phyloP scores from a whole-genome alignment of 331 rosid genomes.

The Erythrophleum ivorense region DNA sequence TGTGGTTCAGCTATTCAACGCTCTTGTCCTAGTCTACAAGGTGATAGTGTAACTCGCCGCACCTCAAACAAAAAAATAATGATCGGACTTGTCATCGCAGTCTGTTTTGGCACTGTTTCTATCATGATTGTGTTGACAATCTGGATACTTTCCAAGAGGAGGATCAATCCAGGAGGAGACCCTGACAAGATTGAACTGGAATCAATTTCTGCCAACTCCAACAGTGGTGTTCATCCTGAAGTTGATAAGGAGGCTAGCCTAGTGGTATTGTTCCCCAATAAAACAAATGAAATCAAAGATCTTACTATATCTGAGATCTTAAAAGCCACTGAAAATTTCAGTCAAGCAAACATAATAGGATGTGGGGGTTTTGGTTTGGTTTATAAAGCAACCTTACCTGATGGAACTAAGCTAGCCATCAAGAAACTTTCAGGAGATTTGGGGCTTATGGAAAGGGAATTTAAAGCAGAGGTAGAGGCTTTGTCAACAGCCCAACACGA shows the following conservation, averaged over 20 bases:
- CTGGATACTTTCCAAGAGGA: constrained; percentile 83
- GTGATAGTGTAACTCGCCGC: constrained; percentile 26
- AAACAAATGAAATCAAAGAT: constrained; percentile 61
- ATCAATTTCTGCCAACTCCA: constrained; percentile 58
- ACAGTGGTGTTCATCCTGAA: constrained; percentile 60
- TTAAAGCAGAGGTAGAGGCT: constrained; percentile 84
- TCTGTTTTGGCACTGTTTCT: constrained; percentile 58
- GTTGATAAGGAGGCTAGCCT: constrained; percentile 66
- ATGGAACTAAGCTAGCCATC: constrained; percentile 73
- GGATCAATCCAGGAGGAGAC: constrained; percentile 72
- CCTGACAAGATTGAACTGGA: constrained; percentile 68
- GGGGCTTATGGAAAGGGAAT: constrained; percentile 92
- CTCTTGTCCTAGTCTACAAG: constrained; percentile 54
- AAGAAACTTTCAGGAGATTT: constrained; percentile 88
- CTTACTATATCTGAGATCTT: constrained; percentile 73
- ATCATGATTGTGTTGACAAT: constrained; percentile 54
- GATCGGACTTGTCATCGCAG: constrained; percentile 52
- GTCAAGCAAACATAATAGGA: constrained; percentile 82
- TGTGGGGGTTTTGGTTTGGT: constrained; percentile 95
- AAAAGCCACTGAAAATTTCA: constrained; percentile 83
- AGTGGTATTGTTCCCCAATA: constrained; percentile 74
- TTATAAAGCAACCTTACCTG: constrained; percentile 72
- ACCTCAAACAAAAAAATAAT: constrained; percentile 54
- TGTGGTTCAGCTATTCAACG: constrained; percentile 69
- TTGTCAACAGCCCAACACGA: constrained; percentile 82